Evolutionary conservation across 1,284 basidiomycete genomes (phyloP).

Genomic region (Golubevia pallescens): DNA sequence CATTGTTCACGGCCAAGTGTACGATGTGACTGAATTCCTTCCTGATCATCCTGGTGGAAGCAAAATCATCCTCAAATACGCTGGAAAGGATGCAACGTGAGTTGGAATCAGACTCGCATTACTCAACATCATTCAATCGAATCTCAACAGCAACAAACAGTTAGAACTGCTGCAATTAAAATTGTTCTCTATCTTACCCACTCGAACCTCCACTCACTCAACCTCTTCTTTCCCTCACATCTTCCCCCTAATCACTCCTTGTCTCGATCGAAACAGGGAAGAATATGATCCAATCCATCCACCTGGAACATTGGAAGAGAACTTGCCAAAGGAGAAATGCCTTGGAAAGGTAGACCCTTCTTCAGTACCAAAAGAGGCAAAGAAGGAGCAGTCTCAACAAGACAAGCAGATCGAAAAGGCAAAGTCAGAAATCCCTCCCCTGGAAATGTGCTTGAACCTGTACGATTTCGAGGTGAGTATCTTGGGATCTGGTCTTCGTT

Average conservation of each 20-base stretch:
- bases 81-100: constrained; percentile 26
- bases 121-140: too few relatives aligned
- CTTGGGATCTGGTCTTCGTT: not conserved
- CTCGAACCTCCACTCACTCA: not conserved
- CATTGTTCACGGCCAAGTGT: constrained; percentile 57
- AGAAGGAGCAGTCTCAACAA: constrained; percentile 13
- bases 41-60: constrained; percentile 25
- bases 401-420: constrained; percentile 18
- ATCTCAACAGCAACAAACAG: too few relatives aligned
- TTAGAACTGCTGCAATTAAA: too few relatives aligned
- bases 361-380: constrained; percentile 33
- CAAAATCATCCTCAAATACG: constrained; percentile 28
- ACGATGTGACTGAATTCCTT: constrained; percentile 47
- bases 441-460: constrained; percentile 80
- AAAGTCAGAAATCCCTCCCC: constrained; percentile 67
- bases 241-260: constrained; percentile 12
- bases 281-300: constrained; percentile 62
- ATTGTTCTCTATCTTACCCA: too few relatives aligned
- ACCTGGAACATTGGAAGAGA: constrained; percentile 57
- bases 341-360: constrained; percentile 45
- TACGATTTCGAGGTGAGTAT: constrained; percentile 84
- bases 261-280: too few relatives aligned
- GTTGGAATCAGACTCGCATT: constrained; percentile 1
- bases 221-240: not conserved
- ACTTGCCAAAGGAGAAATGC: constrained; percentile 48